These are phyloP conservation scores for Jackrogersella multiformis DNA, from an alignment of 495 filamentous ascomycete genomes.

Conservation along the genomic window DNA sequence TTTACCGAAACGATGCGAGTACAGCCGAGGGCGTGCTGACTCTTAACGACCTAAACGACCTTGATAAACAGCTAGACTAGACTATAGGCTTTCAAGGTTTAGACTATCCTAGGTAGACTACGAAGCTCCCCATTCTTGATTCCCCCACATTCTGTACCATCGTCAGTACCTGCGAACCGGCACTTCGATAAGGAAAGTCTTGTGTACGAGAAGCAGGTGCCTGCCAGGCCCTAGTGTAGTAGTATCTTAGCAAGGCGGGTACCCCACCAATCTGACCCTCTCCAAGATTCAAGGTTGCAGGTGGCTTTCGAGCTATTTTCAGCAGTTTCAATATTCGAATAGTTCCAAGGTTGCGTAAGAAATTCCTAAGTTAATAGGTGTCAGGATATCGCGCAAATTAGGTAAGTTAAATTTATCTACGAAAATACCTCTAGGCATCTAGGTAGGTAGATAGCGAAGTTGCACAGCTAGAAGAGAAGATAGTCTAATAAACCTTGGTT, in stretches of 20 bases:
- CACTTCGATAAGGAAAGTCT: background rate
- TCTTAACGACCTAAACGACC: background rate
- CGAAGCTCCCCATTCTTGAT: background rate
- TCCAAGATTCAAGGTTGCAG: background rate
- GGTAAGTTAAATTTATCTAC: background rate
- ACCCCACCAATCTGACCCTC: conserved; percentile 7
- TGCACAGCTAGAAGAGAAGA: background rate
- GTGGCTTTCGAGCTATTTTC: conserved; percentile 4
- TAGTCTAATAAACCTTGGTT: too few species aligned
- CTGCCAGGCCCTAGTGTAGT: too few species aligned
- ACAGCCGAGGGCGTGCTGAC: conserved; percentile 32
- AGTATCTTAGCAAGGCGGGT: conserved; percentile 1
- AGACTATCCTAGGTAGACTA: too few species aligned
- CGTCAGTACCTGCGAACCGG: conserved; percentile 2
- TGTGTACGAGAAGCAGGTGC: background rate
- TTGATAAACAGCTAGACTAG: background rate
- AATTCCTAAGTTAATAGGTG: too few species aligned
- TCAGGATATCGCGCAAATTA: conserved; percentile 5
- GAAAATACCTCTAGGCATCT: too few species aligned
- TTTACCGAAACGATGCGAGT: conserved; percentile 43
- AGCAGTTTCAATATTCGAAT: conserved; percentile 4
- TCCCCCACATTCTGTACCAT: conserved; percentile 4
- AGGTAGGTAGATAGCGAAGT: background rate
- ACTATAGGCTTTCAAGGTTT: too few species aligned
- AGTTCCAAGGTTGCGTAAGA: background rate